A percentile compares a stretch with the other conserved stretches of the same genome.
Evolutionary conservation across 805 yeast species (phyloP).

Genomic region (Yarrowia osloensis): DNA sequence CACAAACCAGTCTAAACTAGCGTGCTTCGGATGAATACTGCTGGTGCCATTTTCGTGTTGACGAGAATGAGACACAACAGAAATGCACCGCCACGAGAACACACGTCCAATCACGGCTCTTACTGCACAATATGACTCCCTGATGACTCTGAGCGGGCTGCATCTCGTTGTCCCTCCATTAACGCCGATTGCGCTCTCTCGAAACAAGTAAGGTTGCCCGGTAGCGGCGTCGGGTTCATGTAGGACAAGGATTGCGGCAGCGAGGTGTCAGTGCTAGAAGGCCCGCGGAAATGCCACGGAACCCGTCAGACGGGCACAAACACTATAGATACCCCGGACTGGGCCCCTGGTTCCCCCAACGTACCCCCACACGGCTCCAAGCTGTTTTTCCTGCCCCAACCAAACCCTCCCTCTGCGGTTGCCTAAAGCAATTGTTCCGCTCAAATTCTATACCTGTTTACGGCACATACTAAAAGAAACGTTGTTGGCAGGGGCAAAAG

Average conservation of each 20-base stretch:
- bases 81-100: background rate
- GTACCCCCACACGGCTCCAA: conserved; percentile 3
- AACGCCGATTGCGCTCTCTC: conserved; percentile 11
- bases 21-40: background rate
- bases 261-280: too few relatives aligned
- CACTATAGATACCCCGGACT: background rate
- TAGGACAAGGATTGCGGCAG: too few relatives aligned
- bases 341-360: background rate
- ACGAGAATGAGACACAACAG: background rate
- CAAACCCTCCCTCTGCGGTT: background rate
- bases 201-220: background rate
- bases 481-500: background rate
- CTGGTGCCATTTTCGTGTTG: background rate
- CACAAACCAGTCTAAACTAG: background rate
- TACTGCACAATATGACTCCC: background rate
- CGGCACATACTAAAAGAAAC: background rate
- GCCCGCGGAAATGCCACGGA: too few relatives aligned
- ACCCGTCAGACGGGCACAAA: too few relatives aligned
- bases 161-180: background rate
- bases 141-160: background rate
- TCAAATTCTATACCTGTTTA: background rate
- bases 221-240: too few relatives aligned
- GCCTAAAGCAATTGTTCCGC: background rate
- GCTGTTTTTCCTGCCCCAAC: background rate
- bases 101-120: background rate